These are phyloP conservation scores for Colletotrichum ledebouriae DNA, from an alignment of 2,329 filamentous ascomycete species.

Conservation along the genomic window DNA sequence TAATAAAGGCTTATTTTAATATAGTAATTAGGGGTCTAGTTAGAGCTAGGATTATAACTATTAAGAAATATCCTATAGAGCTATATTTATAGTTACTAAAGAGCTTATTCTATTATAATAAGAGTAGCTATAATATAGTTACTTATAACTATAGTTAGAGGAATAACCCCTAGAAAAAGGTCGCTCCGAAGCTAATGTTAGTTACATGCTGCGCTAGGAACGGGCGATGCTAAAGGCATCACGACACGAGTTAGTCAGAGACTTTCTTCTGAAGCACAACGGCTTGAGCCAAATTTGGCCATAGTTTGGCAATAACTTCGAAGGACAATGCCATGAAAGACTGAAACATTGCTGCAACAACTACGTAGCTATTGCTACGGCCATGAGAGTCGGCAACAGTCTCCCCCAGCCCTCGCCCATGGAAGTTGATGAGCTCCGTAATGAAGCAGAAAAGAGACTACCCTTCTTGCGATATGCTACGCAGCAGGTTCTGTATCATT, in stretches of 20 bases:
- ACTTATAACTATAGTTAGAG: too few relatives aligned
- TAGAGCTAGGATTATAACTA: too few relatives aligned
- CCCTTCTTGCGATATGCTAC: neutral
- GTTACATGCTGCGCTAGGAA: too few relatives aligned
- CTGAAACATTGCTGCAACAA: neutral
- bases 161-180: too few relatives aligned
- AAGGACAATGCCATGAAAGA: neutral
- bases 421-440: fast-evolving
- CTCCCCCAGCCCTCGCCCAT: fast-evolving
- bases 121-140: too few relatives aligned
- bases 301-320: neutral
- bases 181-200: too few relatives aligned
- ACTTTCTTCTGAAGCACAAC: conserved; percentile 57
- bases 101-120: too few relatives aligned
- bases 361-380: neutral
- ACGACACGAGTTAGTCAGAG: conserved; percentile 59
- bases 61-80: too few relatives aligned
- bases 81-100: too few relatives aligned
- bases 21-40: too few relatives aligned
- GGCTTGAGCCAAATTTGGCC: neutral
- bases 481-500: neutral
- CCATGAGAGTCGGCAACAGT: neutral
- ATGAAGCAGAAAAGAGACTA: neutral
- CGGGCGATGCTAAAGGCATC: too few relatives aligned
- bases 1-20: too few relatives aligned